These are phyloP conservation scores for Microdochium bolleyi DNA, from an alignment of 2,329 filamentous ascomycete species.

Conservation along the genomic window DNA sequence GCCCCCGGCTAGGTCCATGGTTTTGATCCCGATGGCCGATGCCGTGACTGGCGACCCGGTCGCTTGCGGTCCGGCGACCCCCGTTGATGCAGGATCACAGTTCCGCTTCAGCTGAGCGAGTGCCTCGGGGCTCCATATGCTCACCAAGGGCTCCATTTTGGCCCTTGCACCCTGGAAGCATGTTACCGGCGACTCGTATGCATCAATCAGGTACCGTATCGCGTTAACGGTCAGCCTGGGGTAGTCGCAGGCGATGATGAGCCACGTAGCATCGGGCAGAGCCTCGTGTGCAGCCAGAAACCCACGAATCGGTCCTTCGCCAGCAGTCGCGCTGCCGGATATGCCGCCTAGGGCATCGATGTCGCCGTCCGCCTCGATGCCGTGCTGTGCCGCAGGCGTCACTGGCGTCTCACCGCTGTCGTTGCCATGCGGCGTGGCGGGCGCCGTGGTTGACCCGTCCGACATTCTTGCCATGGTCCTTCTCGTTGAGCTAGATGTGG, in stretches of 20 bases:
- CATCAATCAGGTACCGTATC: constrained; percentile 15
- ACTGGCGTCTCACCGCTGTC: not conserved
- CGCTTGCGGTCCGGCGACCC: not conserved
- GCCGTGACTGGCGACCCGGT: not conserved
- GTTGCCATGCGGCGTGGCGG: not conserved
- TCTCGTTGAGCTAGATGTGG: not conserved
- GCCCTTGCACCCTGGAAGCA: constrained; percentile 22
- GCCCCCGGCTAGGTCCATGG: not conserved
- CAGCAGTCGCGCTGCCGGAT: not conserved
- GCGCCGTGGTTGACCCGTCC: not conserved
- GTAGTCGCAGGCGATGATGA: constrained; percentile 24
- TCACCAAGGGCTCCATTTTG: constrained; percentile 23
- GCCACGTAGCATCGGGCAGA: constrained; percentile 17
- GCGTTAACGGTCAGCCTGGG: constrained; percentile 18
- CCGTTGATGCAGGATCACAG: not conserved
- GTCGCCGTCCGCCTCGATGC: not conserved
- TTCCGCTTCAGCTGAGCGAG: constrained; percentile 10
- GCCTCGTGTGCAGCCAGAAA: constrained; percentile 19
- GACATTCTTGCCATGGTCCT: not conserved
- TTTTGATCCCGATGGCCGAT: not conserved
- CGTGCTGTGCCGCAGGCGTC: not conserved
- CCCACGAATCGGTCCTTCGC: constrained; percentile 5
- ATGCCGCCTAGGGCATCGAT: not conserved
- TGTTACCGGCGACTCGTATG: constrained; percentile 17
- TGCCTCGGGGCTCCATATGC: constrained; percentile 23